Percentiles rank a stretch among this genome's conserved stretches.
These are phyloP conservation scores for Colletotrichum truncatum DNA, from an alignment of 2,329 filamentous ascomycete genomes.

Conservation along the genomic window DNA sequence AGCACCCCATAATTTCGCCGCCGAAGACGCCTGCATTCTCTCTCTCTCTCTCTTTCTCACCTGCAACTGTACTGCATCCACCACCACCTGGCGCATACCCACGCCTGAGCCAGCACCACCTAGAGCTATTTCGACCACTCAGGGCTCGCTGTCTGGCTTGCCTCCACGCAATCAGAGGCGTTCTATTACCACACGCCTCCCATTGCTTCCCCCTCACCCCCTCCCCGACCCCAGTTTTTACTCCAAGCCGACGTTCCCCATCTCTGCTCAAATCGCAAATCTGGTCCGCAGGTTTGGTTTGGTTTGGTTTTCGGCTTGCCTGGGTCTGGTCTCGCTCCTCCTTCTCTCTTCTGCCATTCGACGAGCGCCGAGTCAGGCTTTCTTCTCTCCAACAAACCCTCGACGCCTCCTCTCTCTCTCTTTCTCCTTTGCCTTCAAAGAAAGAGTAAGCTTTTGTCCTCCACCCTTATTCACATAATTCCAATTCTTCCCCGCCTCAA, in stretches of 20 bases:
- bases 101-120: background rate
- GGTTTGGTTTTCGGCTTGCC: background rate
- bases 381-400: constrained; percentile 22
- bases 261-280: constrained; percentile 27
- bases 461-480: background rate
- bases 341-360: background rate
- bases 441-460: background rate
- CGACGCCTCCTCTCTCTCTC: constrained; percentile 12
- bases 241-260: constrained; percentile 28
- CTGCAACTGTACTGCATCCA: background rate
- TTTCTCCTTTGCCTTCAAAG: background rate
- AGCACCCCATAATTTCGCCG: constrained; percentile 25
- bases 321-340: constrained; percentile 3
- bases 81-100: background rate
- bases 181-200: constrained; percentile 17
- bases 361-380: constrained; percentile 9
- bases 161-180: constrained; percentile 20
- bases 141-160: background rate
- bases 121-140: background rate
- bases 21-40: constrained; percentile 18
- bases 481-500: background rate
- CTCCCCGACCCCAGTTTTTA: constrained; percentile 29
- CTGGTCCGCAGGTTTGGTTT: constrained; percentile 24
- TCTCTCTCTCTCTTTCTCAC: background rate
- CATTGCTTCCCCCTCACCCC: background rate